Percentiles rank a stretch among this genome's conserved stretches.
Conservation (phyloP, 768 basidiomycete genomes). For the Pulveroboletus sp. region DNA sequence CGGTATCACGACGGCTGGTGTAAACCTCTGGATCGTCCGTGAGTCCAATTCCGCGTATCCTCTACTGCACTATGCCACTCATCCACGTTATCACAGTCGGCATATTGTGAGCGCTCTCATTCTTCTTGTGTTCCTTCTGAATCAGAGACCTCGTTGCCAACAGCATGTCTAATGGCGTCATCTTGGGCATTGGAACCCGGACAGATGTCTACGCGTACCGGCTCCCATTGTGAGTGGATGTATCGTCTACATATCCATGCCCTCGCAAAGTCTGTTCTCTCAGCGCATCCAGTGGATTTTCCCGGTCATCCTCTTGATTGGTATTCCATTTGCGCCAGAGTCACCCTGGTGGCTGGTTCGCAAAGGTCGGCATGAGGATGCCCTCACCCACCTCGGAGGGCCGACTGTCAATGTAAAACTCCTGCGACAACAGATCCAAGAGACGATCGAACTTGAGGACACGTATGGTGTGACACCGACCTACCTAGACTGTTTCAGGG, state of each 20-base stretch:
- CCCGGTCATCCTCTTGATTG: constrained; percentile 27
- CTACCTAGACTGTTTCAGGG: constrained; percentile 32
- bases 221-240: constrained; percentile 21
- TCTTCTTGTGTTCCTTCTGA: not conserved
- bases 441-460: constrained; percentile 30
- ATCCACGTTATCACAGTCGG: constrained; percentile 10
- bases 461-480: constrained; percentile 23
- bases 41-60: not conserved
- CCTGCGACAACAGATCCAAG: constrained; percentile 21
- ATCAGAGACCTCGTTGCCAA: not conserved
- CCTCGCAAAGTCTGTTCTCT: not conserved
- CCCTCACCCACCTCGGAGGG: constrained; percentile 20
- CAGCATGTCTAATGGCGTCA: constrained; percentile 24
- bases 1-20: constrained; percentile 22
- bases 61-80: not conserved
- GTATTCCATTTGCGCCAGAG: constrained; percentile 30
- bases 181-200: constrained; percentile 20
- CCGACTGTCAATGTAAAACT: constrained; percentile 21
- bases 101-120: constrained; percentile 14
- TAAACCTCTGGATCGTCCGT: constrained; percentile 26
- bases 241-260: not conserved
- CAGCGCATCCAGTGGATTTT: constrained; percentile 33
- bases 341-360: constrained; percentile 34
- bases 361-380: constrained; percentile 24
- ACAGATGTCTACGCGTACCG: constrained; percentile 23